Evolutionary conservation across 1,284 basidiomycete species (phyloP).

Genomic region (Mycena citricolor): DNA sequence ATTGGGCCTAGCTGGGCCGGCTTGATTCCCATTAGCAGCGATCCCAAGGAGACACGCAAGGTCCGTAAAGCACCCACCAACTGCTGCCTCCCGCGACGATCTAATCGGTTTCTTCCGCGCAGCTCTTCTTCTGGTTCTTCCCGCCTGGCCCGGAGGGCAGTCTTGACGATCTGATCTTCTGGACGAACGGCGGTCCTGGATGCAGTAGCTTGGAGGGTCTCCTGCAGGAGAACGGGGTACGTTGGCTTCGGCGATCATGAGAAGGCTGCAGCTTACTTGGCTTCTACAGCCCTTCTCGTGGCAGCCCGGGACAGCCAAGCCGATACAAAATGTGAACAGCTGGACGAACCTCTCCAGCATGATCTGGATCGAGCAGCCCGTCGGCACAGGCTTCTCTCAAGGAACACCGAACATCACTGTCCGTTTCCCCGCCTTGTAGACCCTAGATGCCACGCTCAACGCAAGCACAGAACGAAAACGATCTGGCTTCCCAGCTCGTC

Average conservation of each 20-base stretch:
- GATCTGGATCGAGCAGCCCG: slow-evolving; percentile 84
- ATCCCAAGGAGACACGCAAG: slow-evolving; percentile 63
- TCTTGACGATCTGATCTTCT: slow-evolving; percentile 71
- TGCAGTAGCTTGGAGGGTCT: slow-evolving; percentile 80
- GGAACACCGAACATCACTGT: slow-evolving; percentile 67
- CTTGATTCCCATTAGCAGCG: slow-evolving; percentile 64
- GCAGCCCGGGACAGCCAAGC: slow-evolving; percentile 62
- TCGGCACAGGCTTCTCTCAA: slow-evolving; percentile 79
- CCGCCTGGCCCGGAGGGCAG: slow-evolving; percentile 73
- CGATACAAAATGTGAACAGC: slow-evolving; percentile 68
- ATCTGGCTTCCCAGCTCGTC: slow-evolving; percentile 61
- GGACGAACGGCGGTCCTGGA: slow-evolving; percentile 56
- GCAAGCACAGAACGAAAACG: slow-evolving; percentile 56
- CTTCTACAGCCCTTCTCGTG: slow-evolving; percentile 63
- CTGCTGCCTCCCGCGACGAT: slow-evolving; percentile 2
- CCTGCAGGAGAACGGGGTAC: slow-evolving; percentile 80
- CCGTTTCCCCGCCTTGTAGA: neutral
- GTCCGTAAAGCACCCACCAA: slow-evolving; percentile 31
- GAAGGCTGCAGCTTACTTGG: too few species aligned
- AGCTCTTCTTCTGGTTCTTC: slow-evolving; percentile 90
- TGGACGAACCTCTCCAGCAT: slow-evolving; percentile 83
- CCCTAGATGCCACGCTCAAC: neutral
- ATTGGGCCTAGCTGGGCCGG: slow-evolving; percentile 77
- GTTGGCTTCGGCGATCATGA: too few species aligned
- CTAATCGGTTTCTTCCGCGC: slow-evolving; percentile 1